Conservation (phyloP, 106 monocot genomes). For the Gastrodia elata region DNA sequence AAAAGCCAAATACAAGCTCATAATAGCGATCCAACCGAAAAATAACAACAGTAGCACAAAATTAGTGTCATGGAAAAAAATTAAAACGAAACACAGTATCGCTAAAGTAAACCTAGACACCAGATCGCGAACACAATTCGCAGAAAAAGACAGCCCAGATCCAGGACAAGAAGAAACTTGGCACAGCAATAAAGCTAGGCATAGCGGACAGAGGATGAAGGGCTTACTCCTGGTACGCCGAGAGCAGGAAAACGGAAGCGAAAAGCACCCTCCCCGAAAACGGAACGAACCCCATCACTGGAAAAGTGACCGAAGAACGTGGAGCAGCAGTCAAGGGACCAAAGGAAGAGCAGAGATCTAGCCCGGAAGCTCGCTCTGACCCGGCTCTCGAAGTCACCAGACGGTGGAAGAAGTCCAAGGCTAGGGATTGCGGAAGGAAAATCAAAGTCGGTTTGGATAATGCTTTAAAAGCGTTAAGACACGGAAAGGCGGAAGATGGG, state of each 20-base stretch:
- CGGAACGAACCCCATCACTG: constrained; percentile 23
- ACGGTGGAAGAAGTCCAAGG: not conserved
- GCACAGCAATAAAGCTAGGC: not conserved
- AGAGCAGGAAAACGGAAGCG: constrained; percentile 21
- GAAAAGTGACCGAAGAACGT: not conserved
- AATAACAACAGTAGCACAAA: not conserved
- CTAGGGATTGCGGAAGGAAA: not conserved
- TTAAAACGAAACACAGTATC: constrained; percentile 4
- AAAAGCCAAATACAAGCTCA: not conserved
- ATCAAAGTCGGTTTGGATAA: not conserved
- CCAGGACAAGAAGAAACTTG: not conserved
- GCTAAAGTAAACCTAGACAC: constrained; percentile 6
- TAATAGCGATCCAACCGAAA: not conserved
- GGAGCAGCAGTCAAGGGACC: not conserved
- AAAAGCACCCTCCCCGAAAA: constrained; percentile 25
- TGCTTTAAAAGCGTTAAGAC: constrained; percentile 2
- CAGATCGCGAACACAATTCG: not conserved
- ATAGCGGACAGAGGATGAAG: not conserved
- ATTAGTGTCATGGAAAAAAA: not conserved
- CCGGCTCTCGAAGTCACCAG: not conserved
- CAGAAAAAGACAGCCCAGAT: not conserved
- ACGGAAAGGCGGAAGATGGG: not conserved
- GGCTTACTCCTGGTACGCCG: constrained; percentile 26
- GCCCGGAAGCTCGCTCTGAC: not conserved
- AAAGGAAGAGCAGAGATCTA: not conserved